Percentiles rank a stretch among this genome's conserved stretches.
These are phyloP conservation scores for Spergularia marina DNA, from an alignment of 148 eudicot genomes.

Conservation along the genomic window DNA sequence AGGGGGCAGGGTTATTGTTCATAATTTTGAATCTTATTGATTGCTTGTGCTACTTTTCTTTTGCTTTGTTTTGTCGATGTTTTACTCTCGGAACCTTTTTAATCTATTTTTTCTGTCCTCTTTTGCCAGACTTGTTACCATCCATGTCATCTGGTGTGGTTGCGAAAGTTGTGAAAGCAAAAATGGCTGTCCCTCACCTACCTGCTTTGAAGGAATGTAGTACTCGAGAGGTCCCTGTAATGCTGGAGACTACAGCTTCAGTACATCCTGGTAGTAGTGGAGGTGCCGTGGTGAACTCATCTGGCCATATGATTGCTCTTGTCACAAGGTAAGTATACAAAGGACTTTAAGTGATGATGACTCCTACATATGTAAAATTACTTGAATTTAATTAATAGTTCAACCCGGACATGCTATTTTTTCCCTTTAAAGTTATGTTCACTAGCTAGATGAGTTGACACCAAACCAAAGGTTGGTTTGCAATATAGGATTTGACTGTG, in stretches of 20 bases:
- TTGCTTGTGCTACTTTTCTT: background rate
- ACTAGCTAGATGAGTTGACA: background rate
- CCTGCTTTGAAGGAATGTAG: slow-evolving; percentile 16
- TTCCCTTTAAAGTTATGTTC: background rate
- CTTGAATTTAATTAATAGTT: background rate
- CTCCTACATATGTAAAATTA: background rate
- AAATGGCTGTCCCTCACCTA: slow-evolving; percentile 22
- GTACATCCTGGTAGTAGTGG: slow-evolving; percentile 99
- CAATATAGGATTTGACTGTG: no score
- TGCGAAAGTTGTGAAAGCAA: slow-evolving; percentile 77
- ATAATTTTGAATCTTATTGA: background rate
- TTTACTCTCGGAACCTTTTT: background rate
- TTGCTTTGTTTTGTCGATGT: background rate
- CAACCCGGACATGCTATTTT: background rate
- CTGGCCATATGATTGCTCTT: slow-evolving; percentile 86
- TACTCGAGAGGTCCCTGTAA: slow-evolving; percentile 52
- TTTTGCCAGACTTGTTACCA: slow-evolving; percentile 60
- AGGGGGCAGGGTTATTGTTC: background rate
- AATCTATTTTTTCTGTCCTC: slow-evolving; percentile 7
- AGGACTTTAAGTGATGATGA: slow-evolving; percentile 14
- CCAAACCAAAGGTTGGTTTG: no score
- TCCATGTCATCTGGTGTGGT: slow-evolving; percentile 80
- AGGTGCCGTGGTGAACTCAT: slow-evolving; percentile 76
- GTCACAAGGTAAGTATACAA: slow-evolving; percentile 69
- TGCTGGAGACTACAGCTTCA: slow-evolving; percentile 97